Evolutionary conservation across 2,329 filamentous ascomycete genomes (phyloP).

Genomic region (Trichoderma guizhouense): DNA sequence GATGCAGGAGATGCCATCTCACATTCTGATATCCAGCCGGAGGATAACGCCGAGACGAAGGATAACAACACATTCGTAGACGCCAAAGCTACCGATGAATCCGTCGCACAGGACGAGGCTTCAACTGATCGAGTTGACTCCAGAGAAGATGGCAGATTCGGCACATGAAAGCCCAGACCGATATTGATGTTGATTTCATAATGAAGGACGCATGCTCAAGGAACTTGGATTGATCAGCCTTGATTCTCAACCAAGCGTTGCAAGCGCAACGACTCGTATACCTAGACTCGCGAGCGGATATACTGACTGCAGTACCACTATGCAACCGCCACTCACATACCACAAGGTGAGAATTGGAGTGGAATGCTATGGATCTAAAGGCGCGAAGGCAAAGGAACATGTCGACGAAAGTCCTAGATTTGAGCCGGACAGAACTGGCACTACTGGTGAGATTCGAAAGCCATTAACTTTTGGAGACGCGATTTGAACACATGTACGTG

Average conservation of each 20-base stretch:
- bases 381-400: background rate
- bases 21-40: background rate
- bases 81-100: background rate
- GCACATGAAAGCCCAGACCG: background rate
- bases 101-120: background rate
- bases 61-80: fast-evolving
- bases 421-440: background rate
- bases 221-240: too few species aligned
- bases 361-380: background rate
- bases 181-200: background rate
- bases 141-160: background rate
- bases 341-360: background rate
- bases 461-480: background rate
- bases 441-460: background rate
- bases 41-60: background rate
- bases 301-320: background rate
- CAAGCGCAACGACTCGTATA: background rate
- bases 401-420: background rate
- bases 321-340: background rate
- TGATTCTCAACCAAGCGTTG: background rate
- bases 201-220: background rate
- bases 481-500: background rate
- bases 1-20: background rate
- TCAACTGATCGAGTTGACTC: too few species aligned
- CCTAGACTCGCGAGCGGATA: background rate